Conservation (phyloP, 2,329 filamentous ascomycete genomes). For the Huntiella omanensis region DNA sequence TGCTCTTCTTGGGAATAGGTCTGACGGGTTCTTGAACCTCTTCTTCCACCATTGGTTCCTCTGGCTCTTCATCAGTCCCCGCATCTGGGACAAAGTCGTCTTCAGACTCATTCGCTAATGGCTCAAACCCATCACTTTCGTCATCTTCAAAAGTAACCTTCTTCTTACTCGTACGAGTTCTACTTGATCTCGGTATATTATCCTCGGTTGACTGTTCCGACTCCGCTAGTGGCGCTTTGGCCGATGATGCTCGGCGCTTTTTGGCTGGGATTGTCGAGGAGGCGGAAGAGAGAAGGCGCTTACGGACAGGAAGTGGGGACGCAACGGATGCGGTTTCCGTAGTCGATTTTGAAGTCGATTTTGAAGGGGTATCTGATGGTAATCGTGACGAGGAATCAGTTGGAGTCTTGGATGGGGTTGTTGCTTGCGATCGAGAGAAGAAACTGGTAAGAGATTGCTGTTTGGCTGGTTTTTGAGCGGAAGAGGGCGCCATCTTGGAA, state of each 20-base stretch:
- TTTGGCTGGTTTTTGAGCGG: constrained; percentile 32
- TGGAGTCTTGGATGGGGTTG: constrained; percentile 15
- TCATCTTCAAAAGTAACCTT: neutral
- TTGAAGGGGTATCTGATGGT: too few species aligned
- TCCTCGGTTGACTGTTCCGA: too few species aligned
- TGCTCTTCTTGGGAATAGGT: neutral
- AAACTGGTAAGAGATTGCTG: constrained; percentile 77
- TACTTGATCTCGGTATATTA: too few species aligned
- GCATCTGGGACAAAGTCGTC: neutral
- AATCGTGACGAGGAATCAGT: too few species aligned
- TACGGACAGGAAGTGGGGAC: constrained; percentile 16
- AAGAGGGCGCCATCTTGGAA: constrained; percentile 18
- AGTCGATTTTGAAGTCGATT: neutral
- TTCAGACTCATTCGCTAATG: neutral
- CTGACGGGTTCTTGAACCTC: neutral
- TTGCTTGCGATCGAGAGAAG: constrained; percentile 40
- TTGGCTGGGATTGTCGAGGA: constrained; percentile 12
- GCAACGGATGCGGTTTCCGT: constrained; percentile 13
- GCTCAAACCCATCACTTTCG: constrained; percentile 1
- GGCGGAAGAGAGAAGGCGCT: constrained; percentile 13
- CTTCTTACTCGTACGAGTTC: neutral
- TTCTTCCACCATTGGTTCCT: neutral
- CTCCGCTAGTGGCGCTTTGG: neutral
- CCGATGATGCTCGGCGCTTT: neutral
- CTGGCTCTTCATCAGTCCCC: too few species aligned